Evolutionary conservation across 257 asterid species (phyloP), one percentile per base, ranked within the genome.

Genomic region (Ballota nigra): DNA sequence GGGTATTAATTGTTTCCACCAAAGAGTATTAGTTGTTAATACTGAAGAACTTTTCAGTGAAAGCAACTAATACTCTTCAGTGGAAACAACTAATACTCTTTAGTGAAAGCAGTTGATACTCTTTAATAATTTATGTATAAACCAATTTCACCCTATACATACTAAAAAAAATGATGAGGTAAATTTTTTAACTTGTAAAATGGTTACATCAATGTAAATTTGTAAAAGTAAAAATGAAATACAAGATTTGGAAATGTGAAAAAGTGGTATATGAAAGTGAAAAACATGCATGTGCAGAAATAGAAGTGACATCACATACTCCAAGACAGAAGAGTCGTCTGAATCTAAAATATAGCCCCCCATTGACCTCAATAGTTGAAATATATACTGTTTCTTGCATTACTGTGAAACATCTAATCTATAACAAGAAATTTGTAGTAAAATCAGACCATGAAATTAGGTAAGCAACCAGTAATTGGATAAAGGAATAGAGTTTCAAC

Each of bases 251-350:
- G 20, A 5, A 47, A 47, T 16, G 5, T 6, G 56, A 36, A 36
- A 40, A 23, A 4, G 16, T 34, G 55, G 23, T 28, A 4, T 15
- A 4, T n/a, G 49, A 68, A 24, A 34, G 75, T 70, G 69, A 57
- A 28, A 16, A 60, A 62, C 31, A 52, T 12, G 67, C 61, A 53
- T 62, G 52, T 53, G 65, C 16, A 22, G 52, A 45, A 59, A 68
- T 59, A 40, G 75, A 61, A 63, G 66, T 38, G 31, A n/a, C 15
- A 33, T 61, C 71, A 62, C 74, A 18, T 8, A 58, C 41, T 45
- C 29, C 79, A 41, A 68, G 47, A 75, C 70, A 68, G 47, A 51
- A 72, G 13, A 23, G 31, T 28, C 55, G 66, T 69, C 53, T 58
- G 36, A 69, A 62, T 40, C 60, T 62, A 18, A 59, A 41, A 20